Percentiles rank a stretch among this genome's conserved stretches.
phyloP scores from a whole-genome alignment of 306 rosid species.

The Medicago truncatula region DNA sequence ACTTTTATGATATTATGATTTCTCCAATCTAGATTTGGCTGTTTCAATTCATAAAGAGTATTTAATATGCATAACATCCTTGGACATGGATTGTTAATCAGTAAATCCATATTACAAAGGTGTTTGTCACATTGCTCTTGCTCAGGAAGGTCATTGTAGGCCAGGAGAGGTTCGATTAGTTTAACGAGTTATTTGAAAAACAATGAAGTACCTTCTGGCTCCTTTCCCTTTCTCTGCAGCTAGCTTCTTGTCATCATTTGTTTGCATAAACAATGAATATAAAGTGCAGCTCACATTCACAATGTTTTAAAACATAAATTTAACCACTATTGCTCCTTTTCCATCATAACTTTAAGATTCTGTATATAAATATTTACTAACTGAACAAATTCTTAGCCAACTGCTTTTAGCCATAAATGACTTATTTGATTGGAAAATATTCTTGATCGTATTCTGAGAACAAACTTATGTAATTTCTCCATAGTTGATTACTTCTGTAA shows the following conservation, averaged over 20 bases:
- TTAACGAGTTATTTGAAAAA: conserved; percentile 28
- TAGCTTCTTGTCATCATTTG: background rate
- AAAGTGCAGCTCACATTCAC: background rate
- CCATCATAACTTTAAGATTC: background rate
- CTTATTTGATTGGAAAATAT: background rate
- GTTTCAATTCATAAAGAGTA: conserved; percentile 24
- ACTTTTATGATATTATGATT: conserved; percentile 80
- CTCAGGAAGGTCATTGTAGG: conserved; percentile 99
- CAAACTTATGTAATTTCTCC: background rate
- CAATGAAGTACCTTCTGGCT: conserved; percentile 10
- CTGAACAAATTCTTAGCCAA: background rate
- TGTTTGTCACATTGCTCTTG: conserved; percentile 94
- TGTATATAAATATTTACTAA: background rate
- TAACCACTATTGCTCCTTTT: background rate
- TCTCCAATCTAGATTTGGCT: background rate
- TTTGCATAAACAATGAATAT: conserved; percentile 18
- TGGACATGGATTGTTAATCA: conserved; percentile 40
- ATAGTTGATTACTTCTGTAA: background rate
- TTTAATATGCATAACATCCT: conserved; percentile 19
- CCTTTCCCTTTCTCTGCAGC: conserved; percentile 44
- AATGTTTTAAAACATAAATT: background rate
- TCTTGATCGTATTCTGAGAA: background rate
- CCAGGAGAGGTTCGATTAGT: conserved; percentile 85
- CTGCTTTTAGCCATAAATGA: background rate
- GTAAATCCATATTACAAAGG: conserved; percentile 98